phyloP scores from a whole-genome alignment of 139 green algal genomes.

The Coelastrella sp. region DNA sequence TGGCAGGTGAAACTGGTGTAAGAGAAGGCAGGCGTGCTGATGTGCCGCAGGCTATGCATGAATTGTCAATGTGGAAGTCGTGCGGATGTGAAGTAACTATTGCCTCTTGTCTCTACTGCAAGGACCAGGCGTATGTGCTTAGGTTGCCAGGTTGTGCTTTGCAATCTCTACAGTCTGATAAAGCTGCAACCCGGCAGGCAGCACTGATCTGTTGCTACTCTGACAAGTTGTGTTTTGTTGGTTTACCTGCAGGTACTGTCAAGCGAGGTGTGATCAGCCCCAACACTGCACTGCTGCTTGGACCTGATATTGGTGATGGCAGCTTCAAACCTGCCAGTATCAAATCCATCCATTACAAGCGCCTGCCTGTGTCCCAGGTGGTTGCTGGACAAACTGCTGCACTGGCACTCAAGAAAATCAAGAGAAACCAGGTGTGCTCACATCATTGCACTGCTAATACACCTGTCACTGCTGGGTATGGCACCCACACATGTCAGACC shows the following conservation, averaged over 20 bases:
- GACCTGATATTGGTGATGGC: conserved; percentile 84
- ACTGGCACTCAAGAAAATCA: conserved; percentile 91
- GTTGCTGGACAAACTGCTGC: conserved; percentile 91
- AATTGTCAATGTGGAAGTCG: too few species aligned
- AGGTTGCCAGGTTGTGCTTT: too few species aligned
- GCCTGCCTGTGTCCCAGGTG: conserved; percentile 77
- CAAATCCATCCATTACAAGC: conserved; percentile 91
- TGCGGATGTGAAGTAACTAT: too few species aligned
- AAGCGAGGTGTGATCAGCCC: conserved; percentile 82
- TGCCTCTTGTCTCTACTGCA: too few species aligned
- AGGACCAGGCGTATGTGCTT: too few species aligned
- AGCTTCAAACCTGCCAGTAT: conserved; percentile 85
- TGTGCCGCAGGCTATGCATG: too few species aligned
- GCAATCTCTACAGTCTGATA: too few species aligned
- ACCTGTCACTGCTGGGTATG: too few species aligned
- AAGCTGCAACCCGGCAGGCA: too few species aligned
- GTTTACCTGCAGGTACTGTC: conserved; percentile 73
- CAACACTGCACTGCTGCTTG: conserved; percentile 81
- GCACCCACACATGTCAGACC: too few species aligned
- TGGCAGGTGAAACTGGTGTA: conserved; percentile 87
- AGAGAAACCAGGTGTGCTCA: conserved; percentile 78
- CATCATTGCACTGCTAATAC: too few species aligned
- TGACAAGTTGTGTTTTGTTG: neutral
- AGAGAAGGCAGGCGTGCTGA: too few species aligned
- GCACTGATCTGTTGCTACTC: neutral